Percentiles rank a stretch among this genome's conserved stretches.
phyloP scores from a whole-genome alignment of 345 rosid genomes.

The Ceriops decandra region DNA sequence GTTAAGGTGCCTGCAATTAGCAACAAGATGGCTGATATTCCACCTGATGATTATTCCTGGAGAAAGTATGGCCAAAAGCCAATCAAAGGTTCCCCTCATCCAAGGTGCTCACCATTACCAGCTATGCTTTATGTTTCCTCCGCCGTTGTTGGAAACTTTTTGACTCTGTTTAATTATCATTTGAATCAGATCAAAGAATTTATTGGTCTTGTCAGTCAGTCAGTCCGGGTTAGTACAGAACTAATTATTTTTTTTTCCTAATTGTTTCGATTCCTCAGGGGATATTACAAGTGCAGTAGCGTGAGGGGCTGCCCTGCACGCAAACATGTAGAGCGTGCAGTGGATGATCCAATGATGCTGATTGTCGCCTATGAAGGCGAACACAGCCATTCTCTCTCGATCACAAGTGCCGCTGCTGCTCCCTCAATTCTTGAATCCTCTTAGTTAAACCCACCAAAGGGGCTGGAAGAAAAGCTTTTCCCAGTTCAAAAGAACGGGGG shows the following conservation, averaged over 20 bases:
- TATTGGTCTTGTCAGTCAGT: too few relatives aligned
- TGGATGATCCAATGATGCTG: constrained; percentile 72
- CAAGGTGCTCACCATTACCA: constrained; percentile 42
- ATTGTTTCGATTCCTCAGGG: constrained; percentile 40
- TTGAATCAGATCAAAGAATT: too few relatives aligned
- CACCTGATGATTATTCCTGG: constrained; percentile 89
- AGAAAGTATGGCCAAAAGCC: constrained; percentile 98
- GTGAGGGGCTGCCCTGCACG: constrained; percentile 88
- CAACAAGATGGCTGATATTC: constrained; percentile 81
- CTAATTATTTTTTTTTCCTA: not conserved
- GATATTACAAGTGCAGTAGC: constrained; percentile 93
- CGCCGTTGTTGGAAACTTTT: not conserved
- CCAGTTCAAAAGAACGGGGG: not conserved
- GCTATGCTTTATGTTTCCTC: not conserved
- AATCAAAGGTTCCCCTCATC: constrained; percentile 98
- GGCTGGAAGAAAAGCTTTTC: not conserved
- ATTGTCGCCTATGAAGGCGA: constrained; percentile 87
- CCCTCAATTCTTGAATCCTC: constrained; percentile 61
- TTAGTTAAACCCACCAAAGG: constrained; percentile 22
- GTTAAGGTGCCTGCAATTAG: constrained; percentile 81
- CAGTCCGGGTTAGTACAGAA: too few relatives aligned
- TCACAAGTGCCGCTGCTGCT: constrained; percentile 30
- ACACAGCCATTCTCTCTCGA: constrained; percentile 51
- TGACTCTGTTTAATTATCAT: not conserved
- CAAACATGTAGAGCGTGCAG: constrained; percentile 87